Conservation (phyloP, 2,329 filamentous ascomycete genomes). For the Coniochaeta ligniaria region DNA sequence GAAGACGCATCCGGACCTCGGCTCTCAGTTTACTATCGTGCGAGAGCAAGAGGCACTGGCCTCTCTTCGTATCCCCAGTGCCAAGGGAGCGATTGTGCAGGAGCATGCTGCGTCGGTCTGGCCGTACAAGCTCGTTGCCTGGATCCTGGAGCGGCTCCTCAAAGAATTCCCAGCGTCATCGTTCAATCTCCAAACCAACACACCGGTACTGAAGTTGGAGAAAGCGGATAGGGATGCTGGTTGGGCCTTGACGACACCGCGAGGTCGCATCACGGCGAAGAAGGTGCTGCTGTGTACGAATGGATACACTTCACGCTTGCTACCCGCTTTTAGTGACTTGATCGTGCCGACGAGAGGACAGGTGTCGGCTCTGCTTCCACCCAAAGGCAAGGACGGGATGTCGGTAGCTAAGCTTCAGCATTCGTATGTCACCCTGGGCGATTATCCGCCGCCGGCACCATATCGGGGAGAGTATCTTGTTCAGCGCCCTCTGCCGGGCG, state of each 20-base stretch:
- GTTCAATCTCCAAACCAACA: slow-evolving; percentile 71
- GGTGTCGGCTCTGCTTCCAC: slow-evolving; percentile 59
- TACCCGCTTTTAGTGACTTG: slow-evolving; percentile 61
- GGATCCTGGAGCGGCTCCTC: slow-evolving; percentile 57
- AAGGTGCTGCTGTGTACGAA: slow-evolving; percentile 75
- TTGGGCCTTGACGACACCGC: slow-evolving; percentile 60
- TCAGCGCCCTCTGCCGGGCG: slow-evolving; percentile 52
- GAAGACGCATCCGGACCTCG: slow-evolving; percentile 48
- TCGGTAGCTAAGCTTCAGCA: slow-evolving; percentile 33
- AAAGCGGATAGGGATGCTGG: slow-evolving; percentile 10
- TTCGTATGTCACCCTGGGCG: slow-evolving; percentile 57
- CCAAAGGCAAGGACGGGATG: slow-evolving; percentile 21
- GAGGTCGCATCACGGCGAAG: slow-evolving; percentile 57
- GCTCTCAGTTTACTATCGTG: slow-evolving; percentile 35
- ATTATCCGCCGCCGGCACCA: slow-evolving; percentile 15
- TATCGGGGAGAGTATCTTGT: slow-evolving; percentile 66
- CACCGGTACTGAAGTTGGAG: slow-evolving; percentile 47
- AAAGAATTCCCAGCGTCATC: slow-evolving; percentile 23
- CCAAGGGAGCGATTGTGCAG: slow-evolving; percentile 58
- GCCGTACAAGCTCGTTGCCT: slow-evolving; percentile 79
- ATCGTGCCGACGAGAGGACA: slow-evolving; percentile 74
- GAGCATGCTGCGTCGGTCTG: slow-evolving; percentile 61
- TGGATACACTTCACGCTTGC: slow-evolving; percentile 70
- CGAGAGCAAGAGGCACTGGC: slow-evolving; percentile 30
- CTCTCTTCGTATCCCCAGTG: slow-evolving; percentile 46